Conservation (phyloP, 2,329 filamentous ascomycete genomes). For the Diplodia sapinea region DNA sequence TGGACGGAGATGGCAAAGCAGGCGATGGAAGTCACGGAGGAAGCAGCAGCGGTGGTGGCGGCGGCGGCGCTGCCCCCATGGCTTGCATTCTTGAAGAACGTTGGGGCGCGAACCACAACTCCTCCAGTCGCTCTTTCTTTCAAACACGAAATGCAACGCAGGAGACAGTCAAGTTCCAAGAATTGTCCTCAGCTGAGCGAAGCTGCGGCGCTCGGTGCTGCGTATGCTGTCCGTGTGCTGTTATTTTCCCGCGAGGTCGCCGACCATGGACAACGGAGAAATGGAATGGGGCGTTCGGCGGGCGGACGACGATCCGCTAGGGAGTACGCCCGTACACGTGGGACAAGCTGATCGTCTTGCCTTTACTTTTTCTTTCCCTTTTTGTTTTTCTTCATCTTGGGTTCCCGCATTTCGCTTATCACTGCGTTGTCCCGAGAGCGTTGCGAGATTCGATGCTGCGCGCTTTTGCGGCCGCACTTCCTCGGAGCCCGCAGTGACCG, state of each 20-base stretch:
- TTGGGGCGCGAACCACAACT: background rate
- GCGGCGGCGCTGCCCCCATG: background rate
- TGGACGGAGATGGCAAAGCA: background rate
- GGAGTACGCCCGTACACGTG: conserved; percentile 1
- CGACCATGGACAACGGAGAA: background rate
- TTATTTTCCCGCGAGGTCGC: background rate
- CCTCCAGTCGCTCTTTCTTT: background rate
- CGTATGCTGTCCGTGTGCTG: background rate
- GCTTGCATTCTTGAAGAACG: background rate
- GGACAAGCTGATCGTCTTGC: background rate
- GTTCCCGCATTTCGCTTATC: background rate
- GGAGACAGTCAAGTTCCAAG: background rate
- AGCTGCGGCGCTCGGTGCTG: background rate
- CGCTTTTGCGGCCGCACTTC: background rate
- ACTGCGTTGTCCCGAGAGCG: background rate
- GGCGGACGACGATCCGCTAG: background rate
- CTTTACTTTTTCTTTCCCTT: background rate
- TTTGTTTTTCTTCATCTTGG: background rate
- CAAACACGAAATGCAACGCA: background rate
- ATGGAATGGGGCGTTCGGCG: background rate
- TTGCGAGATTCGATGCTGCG: background rate
- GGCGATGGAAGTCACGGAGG: background rate
- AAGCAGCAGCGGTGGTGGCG: no score
- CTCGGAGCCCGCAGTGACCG: background rate
- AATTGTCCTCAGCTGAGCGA: background rate